phyloP scores from a whole-genome alignment of 768 basidiomycete genomes.

The Hericium erinaceus region DNA sequence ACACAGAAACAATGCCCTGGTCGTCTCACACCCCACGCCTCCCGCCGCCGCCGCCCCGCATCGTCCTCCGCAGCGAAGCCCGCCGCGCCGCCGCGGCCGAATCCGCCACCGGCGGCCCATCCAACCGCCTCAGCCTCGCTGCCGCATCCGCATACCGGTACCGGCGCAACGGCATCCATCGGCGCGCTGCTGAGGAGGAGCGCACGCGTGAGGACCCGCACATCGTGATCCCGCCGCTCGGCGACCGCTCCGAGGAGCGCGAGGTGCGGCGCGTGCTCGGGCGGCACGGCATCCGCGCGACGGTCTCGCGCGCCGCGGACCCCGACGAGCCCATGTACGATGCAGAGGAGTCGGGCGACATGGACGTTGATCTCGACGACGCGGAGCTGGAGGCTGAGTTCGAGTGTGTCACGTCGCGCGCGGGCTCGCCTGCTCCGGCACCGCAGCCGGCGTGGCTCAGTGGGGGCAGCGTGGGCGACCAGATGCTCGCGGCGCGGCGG shows the following conservation, averaged over 20 bases:
- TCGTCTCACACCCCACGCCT: background rate
- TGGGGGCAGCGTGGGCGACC: background rate
- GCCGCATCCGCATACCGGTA: constrained; percentile 6
- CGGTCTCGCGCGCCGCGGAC: constrained; percentile 5
- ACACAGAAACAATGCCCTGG: background rate
- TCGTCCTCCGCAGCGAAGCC: background rate
- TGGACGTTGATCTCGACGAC: constrained; percentile 33
- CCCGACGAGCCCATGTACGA: constrained; percentile 23
- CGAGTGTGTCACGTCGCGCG: constrained; percentile 45
- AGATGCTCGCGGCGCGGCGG: constrained; percentile 1
- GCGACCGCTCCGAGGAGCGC: constrained; percentile 29
- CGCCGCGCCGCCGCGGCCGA: background rate
- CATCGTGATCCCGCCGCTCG: background rate
- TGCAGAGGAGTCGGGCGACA: constrained; percentile 1
- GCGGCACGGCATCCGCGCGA: constrained; percentile 36
- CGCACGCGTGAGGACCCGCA: background rate
- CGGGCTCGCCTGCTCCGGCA: constrained; percentile 39
- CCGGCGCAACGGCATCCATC: constrained; percentile 24
- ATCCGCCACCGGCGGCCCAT: background rate
- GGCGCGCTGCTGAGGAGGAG: constrained; percentile 19
- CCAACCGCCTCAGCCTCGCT: constrained; percentile 7
- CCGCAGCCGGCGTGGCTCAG: constrained; percentile 26
- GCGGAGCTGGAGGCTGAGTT: constrained; percentile 37
- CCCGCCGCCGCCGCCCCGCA: background rate
- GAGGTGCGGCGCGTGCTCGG: constrained; percentile 48